A percentile compares a stretch with the other conserved stretches of the same genome.
Conservation (phyloP, 2,329 filamentous ascomycete species). For the Alternaria sp. region DNA sequence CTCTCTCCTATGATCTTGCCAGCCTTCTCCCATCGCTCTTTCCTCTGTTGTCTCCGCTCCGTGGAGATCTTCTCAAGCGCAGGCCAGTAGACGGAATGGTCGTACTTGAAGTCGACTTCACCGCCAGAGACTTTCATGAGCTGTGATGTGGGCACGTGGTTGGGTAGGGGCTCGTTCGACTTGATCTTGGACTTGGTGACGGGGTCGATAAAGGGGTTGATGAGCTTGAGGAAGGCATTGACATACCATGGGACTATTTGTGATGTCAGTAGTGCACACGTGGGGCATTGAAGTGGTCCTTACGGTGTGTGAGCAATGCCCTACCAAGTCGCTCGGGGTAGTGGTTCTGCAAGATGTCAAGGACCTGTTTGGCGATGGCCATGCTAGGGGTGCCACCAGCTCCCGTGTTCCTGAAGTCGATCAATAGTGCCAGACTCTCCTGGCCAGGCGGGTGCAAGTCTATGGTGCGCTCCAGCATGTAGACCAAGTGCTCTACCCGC, state of each 20-base stretch:
- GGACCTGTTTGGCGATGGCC: conserved; percentile 78
- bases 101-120: conserved; percentile 86
- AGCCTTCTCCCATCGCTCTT: conserved; percentile 76
- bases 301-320: conserved; percentile 88
- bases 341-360: conserved; percentile 91
- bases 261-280: conserved; percentile 3
- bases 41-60: conserved; percentile 67
- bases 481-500: conserved; percentile 93
- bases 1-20: conserved; percentile 85
- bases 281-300: conserved; percentile 35
- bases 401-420: conserved; percentile 87
- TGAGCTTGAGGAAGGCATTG: conserved; percentile 92
- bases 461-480: conserved; percentile 89
- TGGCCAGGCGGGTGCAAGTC: conserved; percentile 87
- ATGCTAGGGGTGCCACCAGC: conserved; percentile 78
- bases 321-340: conserved; percentile 91
- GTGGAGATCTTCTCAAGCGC: conserved; percentile 75
- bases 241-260: conserved; percentile 83
- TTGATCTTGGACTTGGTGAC: conserved; percentile 93
- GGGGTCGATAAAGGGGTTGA: conserved; percentile 96
- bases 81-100: conserved; percentile 89
- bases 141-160: conserved; percentile 81
- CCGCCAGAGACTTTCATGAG: conserved; percentile 82
- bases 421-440: conserved; percentile 84
- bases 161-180: conserved; percentile 90